A percentile compares a stretch with the other conserved stretches of the same genome.
These are phyloP conservation scores for Diddensiella transvaalensis DNA, from an alignment of 805 yeast species.

Conservation along the genomic window DNA sequence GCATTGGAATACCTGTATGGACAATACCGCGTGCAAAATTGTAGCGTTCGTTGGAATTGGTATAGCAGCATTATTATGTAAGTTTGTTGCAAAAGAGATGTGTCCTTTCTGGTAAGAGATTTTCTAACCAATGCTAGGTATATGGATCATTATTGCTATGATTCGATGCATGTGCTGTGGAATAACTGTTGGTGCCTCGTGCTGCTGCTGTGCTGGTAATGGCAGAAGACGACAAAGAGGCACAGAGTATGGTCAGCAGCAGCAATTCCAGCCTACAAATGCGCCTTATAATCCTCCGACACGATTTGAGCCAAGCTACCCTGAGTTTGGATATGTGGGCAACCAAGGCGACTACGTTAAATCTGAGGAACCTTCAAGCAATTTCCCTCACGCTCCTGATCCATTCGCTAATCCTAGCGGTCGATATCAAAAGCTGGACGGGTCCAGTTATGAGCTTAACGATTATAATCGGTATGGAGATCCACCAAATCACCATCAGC, in stretches of 20 bases:
- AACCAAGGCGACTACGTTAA: constrained; percentile 18
- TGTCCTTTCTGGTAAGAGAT: background rate
- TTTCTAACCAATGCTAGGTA: constrained; percentile 15
- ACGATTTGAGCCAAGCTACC: constrained; percentile 4
- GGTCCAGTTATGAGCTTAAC: background rate
- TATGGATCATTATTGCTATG: constrained; percentile 57
- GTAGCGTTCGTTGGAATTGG: constrained; percentile 71
- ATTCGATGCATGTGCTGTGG: constrained; percentile 58
- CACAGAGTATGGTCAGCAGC: constrained; percentile 5
- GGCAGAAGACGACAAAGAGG: constrained; percentile 3
- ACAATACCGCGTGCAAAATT: constrained; percentile 67
- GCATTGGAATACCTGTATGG: constrained; percentile 78
- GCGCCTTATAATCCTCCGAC: constrained; percentile 9
- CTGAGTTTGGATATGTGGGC: constrained; percentile 20
- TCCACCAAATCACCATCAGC: too few species aligned
- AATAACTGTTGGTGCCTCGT: constrained; percentile 46
- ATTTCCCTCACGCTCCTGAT: background rate
- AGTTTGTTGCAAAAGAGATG: constrained; percentile 1
- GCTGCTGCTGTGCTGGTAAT: constrained; percentile 44
- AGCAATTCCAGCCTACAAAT: constrained; percentile 8
- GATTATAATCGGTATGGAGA: background rate
- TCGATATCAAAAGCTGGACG: constrained; percentile 5
- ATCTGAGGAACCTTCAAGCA: constrained; percentile 6
- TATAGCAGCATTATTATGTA: constrained; percentile 47
- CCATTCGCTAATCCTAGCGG: background rate